Evolutionary conservation across 2,329 filamentous ascomycete genomes (phyloP), one percentile per base, ranked within the genome.

Genomic region (Venturia effusa): DNA sequence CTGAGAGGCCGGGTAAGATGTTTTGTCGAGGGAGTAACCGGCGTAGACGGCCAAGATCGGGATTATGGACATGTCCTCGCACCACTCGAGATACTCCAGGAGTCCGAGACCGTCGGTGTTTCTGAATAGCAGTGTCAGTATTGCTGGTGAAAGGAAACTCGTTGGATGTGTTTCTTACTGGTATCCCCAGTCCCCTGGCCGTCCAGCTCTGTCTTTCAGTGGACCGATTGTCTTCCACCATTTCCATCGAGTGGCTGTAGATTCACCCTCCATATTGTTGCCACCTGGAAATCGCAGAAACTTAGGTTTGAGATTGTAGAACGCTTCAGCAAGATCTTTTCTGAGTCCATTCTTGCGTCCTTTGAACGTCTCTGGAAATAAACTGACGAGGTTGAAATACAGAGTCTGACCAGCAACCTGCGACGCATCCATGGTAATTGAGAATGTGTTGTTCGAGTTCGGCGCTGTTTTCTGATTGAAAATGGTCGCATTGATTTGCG

Each of bases 281-380:
- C 80, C 80, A 30, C 80, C 80, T 1, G 80, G 80, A 66, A 82
- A 81, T 1, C 80, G 76, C 10, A 82, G 73, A 69, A 81, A 80
- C 66, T 70, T 74, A 68, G 78, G 74, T 57, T 75, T 75, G 66
- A 78, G 70, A 54, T 73, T 76, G 37, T 71, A 71, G 55, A 79
- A 72, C 19, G 76, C 76, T 66, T 83, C 74, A 59, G 78, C 79
- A 55, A 83, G 72, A 64, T 83, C 81, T 41, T 76, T 71, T 10
- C 80, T 74, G 51, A 82, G 70, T 22, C 81, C 81, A 68, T 83
- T 83, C 62, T 76, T 75, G 22, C 80, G 74, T 66, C 77, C 69
- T 61, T 82, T 82, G 76, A 79, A 83, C 0, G 81, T 83, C 4
- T 80, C 80, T 1, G 80, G 80, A 71, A 83, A 83, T 43, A 83